Conservation (phyloP, 371 early-diverging fungal species). For the Mortierella sp. region DNA sequence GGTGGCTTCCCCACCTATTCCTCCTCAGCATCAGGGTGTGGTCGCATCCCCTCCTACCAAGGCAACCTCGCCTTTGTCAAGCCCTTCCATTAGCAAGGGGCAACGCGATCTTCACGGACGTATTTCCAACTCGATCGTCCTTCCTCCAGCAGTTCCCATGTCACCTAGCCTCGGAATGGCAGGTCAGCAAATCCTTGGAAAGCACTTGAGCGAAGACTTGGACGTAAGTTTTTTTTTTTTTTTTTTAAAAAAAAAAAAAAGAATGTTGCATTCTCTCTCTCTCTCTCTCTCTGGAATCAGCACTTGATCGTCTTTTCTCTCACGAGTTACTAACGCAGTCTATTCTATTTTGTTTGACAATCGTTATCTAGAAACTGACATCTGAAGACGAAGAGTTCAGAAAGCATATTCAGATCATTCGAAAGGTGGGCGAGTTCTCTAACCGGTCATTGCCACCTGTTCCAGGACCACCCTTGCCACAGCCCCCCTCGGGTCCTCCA, state of each 20-base stretch:
- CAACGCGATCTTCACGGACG: conserved; percentile 31
- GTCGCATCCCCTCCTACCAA: conserved; percentile 18
- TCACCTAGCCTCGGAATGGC: conserved; percentile 26
- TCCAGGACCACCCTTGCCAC: conserved; percentile 10
- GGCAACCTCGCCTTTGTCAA: conserved; percentile 31
- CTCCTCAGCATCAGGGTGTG: conserved; percentile 12
- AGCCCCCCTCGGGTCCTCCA: neutral
- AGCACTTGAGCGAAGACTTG: conserved; percentile 43
- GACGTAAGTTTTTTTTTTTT: conserved; percentile 24
- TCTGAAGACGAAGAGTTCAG: conserved; percentile 45
- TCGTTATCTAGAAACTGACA: conserved; percentile 20
- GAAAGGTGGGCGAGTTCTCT: conserved; percentile 44
- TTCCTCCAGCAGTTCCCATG: conserved; percentile 33
- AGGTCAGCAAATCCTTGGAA: conserved; percentile 47
- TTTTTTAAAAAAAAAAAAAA: neutral
- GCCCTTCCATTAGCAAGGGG: conserved; percentile 30
- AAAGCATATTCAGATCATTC: conserved; percentile 44
- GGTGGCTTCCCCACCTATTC: conserved; percentile 14
- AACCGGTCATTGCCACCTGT: conserved; percentile 46
- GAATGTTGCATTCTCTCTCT: neutral
- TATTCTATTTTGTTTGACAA: neutral
- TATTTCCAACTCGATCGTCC: conserved; percentile 34
- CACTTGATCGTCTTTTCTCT: neutral
- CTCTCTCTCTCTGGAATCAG: neutral
- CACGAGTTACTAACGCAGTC: neutral